Base-by-base conservation (phyloP, 2,329 filamentous ascomycete species). In the Epichloe hybrida region DNA sequence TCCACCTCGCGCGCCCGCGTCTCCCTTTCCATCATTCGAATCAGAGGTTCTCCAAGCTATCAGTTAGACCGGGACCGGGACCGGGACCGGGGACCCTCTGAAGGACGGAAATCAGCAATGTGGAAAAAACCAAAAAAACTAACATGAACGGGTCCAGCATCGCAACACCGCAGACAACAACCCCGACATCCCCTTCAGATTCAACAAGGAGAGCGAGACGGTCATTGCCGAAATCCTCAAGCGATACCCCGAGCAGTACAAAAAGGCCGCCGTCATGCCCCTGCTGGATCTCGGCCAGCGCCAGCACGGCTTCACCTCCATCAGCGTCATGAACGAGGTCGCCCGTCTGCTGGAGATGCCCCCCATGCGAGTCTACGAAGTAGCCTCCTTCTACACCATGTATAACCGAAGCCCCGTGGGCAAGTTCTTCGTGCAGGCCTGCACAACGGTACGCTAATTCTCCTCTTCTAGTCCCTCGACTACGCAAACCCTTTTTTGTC, bases 271-370 rank as follows among this genome's bases (percentile, higher is more conserved):
- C 59, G 93, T 98, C 53, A 98, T 98, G 93, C 93, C 93, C 50
- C 72, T 98, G 51, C 84, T 98, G 60, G 93, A 98, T 68, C 81
- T 98, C 43, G 93, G 93, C 59, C 93, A 98, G 77, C 86, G 93
- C 65, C 93, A 98, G 73, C 88, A 95, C 72, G 93, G 93, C 64
- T 98, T 93, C 75, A 93, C 88, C 62, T 95, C 88, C 73, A 95
- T 98, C 73, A 95, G 88, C 70, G 93, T 98, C 69, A 98, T 98
- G 93, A 97, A 98, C 71, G 93, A 98, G 79, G 93, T 98, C 50
- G 93, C 91, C 53, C 81, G 89, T 58, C 70, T 95, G 63, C 78
- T 97, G 59, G 93, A 98, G 75, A 97, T 98, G 89, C 93, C 93
- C 93, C 93, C 93, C 3, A 95, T 95, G 86, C 84, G 93, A 61